Base-by-base conservation (phyloP, 1,284 basidiomycete genomes). In the Cystobasidium pallidum region DNA sequence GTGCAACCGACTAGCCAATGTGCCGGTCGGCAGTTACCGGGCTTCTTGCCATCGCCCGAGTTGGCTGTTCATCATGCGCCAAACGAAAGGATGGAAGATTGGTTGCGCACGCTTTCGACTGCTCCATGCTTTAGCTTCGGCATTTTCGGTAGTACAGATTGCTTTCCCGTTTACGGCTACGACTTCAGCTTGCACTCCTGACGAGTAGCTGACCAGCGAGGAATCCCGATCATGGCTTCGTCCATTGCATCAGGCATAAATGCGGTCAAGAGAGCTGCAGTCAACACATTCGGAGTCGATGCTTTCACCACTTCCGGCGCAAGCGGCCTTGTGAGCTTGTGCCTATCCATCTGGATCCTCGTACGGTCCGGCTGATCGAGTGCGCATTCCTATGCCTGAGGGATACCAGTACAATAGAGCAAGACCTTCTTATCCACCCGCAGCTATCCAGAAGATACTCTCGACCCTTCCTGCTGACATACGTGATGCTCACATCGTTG, bases 361-460 rank as follows among this genome's bases (percentile, higher is more conserved):
- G 8, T 61, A 28, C 39, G 24, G 1, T 17, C 36, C 24, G 10
- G 58, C 45, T 26, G 43, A 15, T 26, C 43, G 41, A 43, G 45
- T n/a, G n/a, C n/a, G n/a, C n/a, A n/a, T n/a, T n/a, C n/a, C n/a
- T n/a, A n/a, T n/a, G n/a, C n/a, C n/a, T n/a, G n/a, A n/a, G n/a
- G n/a, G n/a, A n/a, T n/a, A n/a, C n/a, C 39, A 71, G 68, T 83
- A 83, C 74, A 80, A 83, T 75, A 76, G 80, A 39, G 81, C 80
- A 0, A 78, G 83, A 26, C 83, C 83, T 0, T 78, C 80, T 1
- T 84, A 83, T 75, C 83, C 82, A 0, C 13, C 32, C n/a, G 52
- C 49, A 4, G 79, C 82, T 7, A 74, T 82, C 26, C 34, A 76
- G 17, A 75, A 77, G 43, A 78, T 84, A 70, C 75, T 78, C 64